These are phyloP conservation scores for Polytolypa hystricis DNA, from an alignment of 2,329 filamentous ascomycete species.

Conservation along the genomic window DNA sequence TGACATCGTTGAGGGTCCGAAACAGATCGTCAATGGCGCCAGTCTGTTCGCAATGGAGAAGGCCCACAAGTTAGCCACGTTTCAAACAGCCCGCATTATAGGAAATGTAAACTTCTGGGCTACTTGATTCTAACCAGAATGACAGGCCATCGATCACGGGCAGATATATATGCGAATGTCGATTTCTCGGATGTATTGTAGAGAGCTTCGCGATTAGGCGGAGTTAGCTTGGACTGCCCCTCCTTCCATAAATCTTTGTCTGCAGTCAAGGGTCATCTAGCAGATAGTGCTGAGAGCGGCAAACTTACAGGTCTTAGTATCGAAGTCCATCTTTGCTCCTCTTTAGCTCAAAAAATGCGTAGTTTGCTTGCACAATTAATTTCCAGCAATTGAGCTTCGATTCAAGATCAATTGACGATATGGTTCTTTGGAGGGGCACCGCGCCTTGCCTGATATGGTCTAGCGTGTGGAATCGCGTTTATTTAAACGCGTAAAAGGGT, in stretches of 20 bases:
- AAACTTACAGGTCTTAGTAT: slow-evolving; percentile 59
- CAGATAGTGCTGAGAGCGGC: too few relatives aligned
- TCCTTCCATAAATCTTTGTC: not conserved
- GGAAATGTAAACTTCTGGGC: not conserved
- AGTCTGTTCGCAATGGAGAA: slow-evolving; percentile 46
- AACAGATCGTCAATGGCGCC: slow-evolving; percentile 92
- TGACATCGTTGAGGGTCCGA: slow-evolving; percentile 40
- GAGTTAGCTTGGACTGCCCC: slow-evolving; percentile 12
- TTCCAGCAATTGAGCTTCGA: too few relatives aligned
- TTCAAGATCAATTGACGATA: too few relatives aligned
- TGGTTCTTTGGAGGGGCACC: too few relatives aligned
- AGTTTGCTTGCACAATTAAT: too few relatives aligned
- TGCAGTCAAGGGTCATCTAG: too few relatives aligned
- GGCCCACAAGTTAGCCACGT: not conserved
- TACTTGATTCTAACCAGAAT: slow-evolving; percentile 59
- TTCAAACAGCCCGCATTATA: not conserved
- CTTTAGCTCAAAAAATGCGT: too few relatives aligned
- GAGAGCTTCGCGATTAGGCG: slow-evolving; percentile 42
- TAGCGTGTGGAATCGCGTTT: too few relatives aligned
- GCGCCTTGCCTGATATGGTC: too few relatives aligned
- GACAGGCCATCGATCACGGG: slow-evolving; percentile 79
- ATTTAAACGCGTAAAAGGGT: too few relatives aligned
- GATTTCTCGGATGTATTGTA: slow-evolving; percentile 70
- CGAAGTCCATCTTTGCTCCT: slow-evolving; percentile 53
- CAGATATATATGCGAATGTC: slow-evolving; percentile 80